Evolutionary conservation across 257 asterid genomes (phyloP).

Genomic region (Rhazya stricta): DNA sequence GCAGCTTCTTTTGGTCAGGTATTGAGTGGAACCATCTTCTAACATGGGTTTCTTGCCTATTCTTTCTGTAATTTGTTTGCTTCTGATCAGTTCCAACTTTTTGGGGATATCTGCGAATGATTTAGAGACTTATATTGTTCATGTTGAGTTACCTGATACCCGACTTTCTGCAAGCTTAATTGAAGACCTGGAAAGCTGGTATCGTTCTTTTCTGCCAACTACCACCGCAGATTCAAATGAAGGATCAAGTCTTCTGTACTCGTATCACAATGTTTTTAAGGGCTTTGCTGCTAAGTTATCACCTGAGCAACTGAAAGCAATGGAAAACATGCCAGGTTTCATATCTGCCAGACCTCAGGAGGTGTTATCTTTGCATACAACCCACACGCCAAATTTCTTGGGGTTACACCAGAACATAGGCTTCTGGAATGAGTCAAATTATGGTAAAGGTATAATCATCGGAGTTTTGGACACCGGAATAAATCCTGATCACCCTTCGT

Average conservation of each 20-base stretch:
- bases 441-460: slow-evolving; percentile 45
- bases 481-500: slow-evolving; percentile 39
- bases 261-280: slow-evolving; percentile 35
- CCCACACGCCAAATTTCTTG: slow-evolving; percentile 41
- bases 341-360: slow-evolving; percentile 30
- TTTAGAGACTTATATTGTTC: slow-evolving; percentile 40
- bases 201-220: slow-evolving; percentile 30
- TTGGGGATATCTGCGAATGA: neutral
- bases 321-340: slow-evolving; percentile 30
- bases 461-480: slow-evolving; percentile 49
- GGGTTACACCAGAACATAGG: slow-evolving; percentile 43
- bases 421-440: slow-evolving; percentile 40
- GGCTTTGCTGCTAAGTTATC: slow-evolving; percentile 49
- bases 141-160: slow-evolving; percentile 19
- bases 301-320: slow-evolving; percentile 23
- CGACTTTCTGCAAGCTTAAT: slow-evolving; percentile 5
- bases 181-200: slow-evolving; percentile 28
- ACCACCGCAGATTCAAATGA: slow-evolving; percentile 9
- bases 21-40: neutral
- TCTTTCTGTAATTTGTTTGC: slow-evolving; percentile 12
- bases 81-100: slow-evolving; percentile 4
- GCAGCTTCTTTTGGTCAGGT: neutral
- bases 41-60: slow-evolving; percentile 14
- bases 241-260: slow-evolving; percentile 17
- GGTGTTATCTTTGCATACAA: slow-evolving; percentile 31